Evolutionary conservation across 345 rosid species (phyloP).

Genomic region (Crucihimalaya himalaica): DNA sequence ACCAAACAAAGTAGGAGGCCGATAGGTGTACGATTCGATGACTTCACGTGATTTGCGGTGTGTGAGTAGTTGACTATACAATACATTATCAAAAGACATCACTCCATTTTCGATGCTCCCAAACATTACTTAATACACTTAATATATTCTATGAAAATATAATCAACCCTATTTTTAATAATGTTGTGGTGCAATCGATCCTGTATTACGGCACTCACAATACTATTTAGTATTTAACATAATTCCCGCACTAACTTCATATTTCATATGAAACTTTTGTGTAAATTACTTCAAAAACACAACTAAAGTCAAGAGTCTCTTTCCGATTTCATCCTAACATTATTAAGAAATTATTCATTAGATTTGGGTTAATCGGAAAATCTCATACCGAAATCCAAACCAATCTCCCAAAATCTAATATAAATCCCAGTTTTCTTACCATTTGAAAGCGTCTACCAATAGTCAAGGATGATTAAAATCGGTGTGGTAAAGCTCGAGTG

Average conservation of each 20-base stretch:
- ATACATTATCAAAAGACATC: constrained; percentile 31
- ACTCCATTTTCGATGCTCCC: constrained; percentile 38
- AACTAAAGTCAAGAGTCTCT: background rate
- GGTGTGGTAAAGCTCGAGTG: too few species aligned
- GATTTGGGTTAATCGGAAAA: too few species aligned
- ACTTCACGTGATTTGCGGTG: constrained; percentile 45
- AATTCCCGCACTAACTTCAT: background rate
- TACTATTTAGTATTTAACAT: background rate
- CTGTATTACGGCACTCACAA: background rate
- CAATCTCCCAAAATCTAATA: too few species aligned
- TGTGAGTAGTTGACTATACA: constrained; percentile 44
- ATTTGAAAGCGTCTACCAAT: too few species aligned
- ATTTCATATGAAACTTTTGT: background rate
- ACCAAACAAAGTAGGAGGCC: constrained; percentile 36
- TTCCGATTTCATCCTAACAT: background rate
- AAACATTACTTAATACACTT: constrained; percentile 9
- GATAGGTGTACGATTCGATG: constrained; percentile 40
- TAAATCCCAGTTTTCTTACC: too few species aligned
- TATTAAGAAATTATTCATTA: background rate
- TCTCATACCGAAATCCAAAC: too few species aligned
- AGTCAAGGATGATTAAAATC: too few species aligned
- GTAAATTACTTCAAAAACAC: background rate
- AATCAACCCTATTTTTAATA: background rate
- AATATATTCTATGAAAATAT: background rate
- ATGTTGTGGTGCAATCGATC: background rate